Evolutionary conservation across 352 stramenopile species (phyloP), one percentile per base, ranked within the genome.

Genomic region (Globisporangium acanthophoron): DNA sequence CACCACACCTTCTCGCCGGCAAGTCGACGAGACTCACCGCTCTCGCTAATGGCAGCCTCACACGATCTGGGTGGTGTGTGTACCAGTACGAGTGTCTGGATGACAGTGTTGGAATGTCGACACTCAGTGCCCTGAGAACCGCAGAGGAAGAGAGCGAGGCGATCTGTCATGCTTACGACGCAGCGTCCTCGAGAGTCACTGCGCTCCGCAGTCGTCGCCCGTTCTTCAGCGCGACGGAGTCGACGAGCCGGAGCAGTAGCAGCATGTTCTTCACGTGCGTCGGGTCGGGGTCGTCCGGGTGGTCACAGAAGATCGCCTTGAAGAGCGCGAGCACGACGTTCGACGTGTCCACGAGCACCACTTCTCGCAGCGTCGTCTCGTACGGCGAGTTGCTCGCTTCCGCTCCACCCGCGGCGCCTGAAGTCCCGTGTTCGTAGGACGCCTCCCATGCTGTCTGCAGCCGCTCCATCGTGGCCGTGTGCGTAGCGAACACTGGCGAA

Each of bases 281-380:
- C 3, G 61, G 51, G 46, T 71, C 56, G 15, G 62, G 71, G 21
- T 64, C 58, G 31, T 74, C 67, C 11, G 52, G 40, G 0, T 52
- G 67, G 53, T 76, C 69, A 29, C 68, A 67, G 55, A 85, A 85
- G 15, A 73, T 58, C 29, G 54, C 70, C 45, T 82, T 81, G 56
- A 89, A 87, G 13, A 73, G 65, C 24, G 62, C 71, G 15, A 89
- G 55, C 3, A 87, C 62, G 18, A 78, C 48, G 50, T 72, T 85
- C 31, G 77, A 90, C n/a, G 78, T 64, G 39, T 86, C 69, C 31
- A 69, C 76, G 44, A 87, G 47, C 4, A 87, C 54, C 31, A 74
- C 62, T 39, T 87, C 74, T 37, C 73, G 54, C 7, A 82, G 39
- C 2, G 66, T 65, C 6, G 69, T 70, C 9, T 57, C 58, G 44